Percentiles rank a stretch among this genome's conserved stretches.
phyloP scores from a whole-genome alignment of 2,329 filamentous ascomycete genomes.

The Setomelanomma holmii region DNA sequence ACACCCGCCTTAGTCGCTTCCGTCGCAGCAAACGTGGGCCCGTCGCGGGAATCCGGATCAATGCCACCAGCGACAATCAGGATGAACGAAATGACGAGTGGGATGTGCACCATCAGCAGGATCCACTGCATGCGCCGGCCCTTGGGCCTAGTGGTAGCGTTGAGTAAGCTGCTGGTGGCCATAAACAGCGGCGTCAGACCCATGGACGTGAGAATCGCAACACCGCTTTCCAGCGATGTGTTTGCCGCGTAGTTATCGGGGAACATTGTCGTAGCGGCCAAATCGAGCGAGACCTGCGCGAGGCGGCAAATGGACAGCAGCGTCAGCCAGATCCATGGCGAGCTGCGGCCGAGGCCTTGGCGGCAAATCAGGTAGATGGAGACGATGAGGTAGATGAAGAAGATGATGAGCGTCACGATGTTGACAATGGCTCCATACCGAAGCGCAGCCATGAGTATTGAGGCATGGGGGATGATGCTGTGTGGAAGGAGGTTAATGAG shows the following conservation, averaged over 20 bases:
- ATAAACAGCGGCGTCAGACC: slow-evolving; percentile 46
- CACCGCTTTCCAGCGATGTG: slow-evolving; percentile 39
- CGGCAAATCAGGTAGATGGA: slow-evolving; percentile 38
- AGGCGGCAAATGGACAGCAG: slow-evolving; percentile 42
- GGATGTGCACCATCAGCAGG: slow-evolving; percentile 40
- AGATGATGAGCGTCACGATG: slow-evolving; percentile 42
- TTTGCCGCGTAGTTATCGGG: slow-evolving; percentile 29
- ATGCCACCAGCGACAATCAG: slow-evolving; percentile 46
- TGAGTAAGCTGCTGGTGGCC: slow-evolving; percentile 43
- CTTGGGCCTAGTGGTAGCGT: slow-evolving; percentile 42
- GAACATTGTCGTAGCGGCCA: slow-evolving; percentile 41
- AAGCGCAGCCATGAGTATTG: slow-evolving; percentile 30
- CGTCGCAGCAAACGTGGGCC: slow-evolving; percentile 41
- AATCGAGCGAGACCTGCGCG: slow-evolving; percentile 44
- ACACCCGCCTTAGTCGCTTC: slow-evolving; percentile 45
- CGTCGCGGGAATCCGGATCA: slow-evolving; percentile 41
- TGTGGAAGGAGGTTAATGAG: neutral
- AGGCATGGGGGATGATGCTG: slow-evolving; percentile 21
- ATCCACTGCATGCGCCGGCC: slow-evolving; percentile 49
- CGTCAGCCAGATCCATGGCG: slow-evolving; percentile 44
- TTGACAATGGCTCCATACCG: slow-evolving; percentile 41
- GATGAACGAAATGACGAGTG: slow-evolving; percentile 42
- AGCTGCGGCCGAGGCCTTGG: slow-evolving; percentile 43
- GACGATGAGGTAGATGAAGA: slow-evolving; percentile 39
- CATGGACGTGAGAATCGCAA: slow-evolving; percentile 47